These are phyloP conservation scores for Kodamaea kaohsiungensis DNA, from an alignment of 805 yeast species.

Conservation along the genomic window DNA sequence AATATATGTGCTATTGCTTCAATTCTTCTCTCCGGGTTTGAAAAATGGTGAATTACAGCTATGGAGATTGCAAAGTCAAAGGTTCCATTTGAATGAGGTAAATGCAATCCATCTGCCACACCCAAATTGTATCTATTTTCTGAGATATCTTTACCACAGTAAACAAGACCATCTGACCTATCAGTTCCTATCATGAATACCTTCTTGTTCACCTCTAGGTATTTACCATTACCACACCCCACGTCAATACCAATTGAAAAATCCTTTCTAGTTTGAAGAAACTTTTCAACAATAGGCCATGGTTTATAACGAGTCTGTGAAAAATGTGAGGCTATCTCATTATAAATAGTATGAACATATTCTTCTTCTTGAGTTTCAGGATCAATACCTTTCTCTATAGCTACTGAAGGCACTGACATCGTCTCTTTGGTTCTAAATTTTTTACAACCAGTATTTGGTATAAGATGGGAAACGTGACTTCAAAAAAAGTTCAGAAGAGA, in stretches of 20 bases:
- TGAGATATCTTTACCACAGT: slow-evolving; percentile 56
- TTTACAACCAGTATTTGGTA: background rate
- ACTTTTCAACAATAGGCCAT: slow-evolving; percentile 91
- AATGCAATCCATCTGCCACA: slow-evolving; percentile 77
- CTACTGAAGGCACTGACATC: slow-evolving; percentile 36
- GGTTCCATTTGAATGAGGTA: slow-evolving; percentile 38
- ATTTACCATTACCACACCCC: slow-evolving; percentile 98
- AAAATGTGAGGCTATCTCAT: slow-evolving; percentile 89
- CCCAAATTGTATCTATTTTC: slow-evolving; percentile 51
- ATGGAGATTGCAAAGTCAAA: slow-evolving; percentile 89
- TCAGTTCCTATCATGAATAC: slow-evolving; percentile 75
- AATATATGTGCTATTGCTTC: slow-evolving; percentile 74
- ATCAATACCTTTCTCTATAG: slow-evolving; percentile 31
- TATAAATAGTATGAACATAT: slow-evolving; percentile 89
- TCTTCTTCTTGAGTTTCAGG: slow-evolving; percentile 67
- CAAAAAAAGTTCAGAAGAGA: background rate
- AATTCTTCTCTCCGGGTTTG: slow-evolving; percentile 77
- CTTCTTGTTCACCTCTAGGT: slow-evolving; percentile 68
- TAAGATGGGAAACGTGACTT: background rate
- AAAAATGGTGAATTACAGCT: slow-evolving; percentile 94
- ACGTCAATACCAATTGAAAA: slow-evolving; percentile 85
- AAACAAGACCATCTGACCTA: slow-evolving; percentile 66
- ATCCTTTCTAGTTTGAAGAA: slow-evolving; percentile 47
- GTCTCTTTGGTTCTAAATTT: background rate
- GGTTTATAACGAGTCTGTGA: slow-evolving; percentile 94